Evolutionary conservation across 257 asterid genomes (phyloP).

Genomic region (Cynanchum wilfordii): DNA sequence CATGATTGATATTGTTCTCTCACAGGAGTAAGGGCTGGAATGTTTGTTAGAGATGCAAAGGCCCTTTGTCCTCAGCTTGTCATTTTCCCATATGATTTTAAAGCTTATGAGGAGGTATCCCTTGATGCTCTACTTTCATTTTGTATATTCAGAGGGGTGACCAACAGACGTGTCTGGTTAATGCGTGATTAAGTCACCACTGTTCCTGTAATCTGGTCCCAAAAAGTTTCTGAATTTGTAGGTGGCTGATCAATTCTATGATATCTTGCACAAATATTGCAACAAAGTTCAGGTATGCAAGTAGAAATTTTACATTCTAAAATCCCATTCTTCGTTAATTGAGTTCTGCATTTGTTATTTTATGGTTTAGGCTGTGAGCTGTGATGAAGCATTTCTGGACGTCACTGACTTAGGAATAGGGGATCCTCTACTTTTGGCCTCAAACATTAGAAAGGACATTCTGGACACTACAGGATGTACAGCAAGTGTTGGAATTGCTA

Average conservation of each 20-base stretch:
- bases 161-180: not conserved
- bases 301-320: not conserved
- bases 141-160: slow-evolving; percentile 4
- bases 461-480: slow-evolving; percentile 70
- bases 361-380: slow-evolving; percentile 79
- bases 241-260: slow-evolving; percentile 95
- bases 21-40: slow-evolving; percentile 90
- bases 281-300: slow-evolving; percentile 75
- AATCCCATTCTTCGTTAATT: not conserved
- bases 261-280: slow-evolving; percentile 82
- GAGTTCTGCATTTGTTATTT: slow-evolving; percentile 11
- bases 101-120: slow-evolving; percentile 90
- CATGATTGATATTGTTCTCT: not conserved
- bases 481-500: slow-evolving; percentile 94
- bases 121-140: slow-evolving; percentile 8
- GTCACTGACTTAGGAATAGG: slow-evolving; percentile 59
- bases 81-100: slow-evolving; percentile 80
- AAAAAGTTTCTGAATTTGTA: slow-evolving; percentile 29
- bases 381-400: slow-evolving; percentile 96
- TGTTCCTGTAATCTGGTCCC: slow-evolving; percentile 5
- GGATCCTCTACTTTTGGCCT: slow-evolving; percentile 68
- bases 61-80: slow-evolving; percentile 83
- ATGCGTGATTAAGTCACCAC: not conserved
- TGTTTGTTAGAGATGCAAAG: slow-evolving; percentile 95
- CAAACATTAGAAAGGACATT: slow-evolving; percentile 68